Evolutionary conservation across 306 rosid genomes (phyloP).

Genomic region (Medicago truncatula): DNA sequence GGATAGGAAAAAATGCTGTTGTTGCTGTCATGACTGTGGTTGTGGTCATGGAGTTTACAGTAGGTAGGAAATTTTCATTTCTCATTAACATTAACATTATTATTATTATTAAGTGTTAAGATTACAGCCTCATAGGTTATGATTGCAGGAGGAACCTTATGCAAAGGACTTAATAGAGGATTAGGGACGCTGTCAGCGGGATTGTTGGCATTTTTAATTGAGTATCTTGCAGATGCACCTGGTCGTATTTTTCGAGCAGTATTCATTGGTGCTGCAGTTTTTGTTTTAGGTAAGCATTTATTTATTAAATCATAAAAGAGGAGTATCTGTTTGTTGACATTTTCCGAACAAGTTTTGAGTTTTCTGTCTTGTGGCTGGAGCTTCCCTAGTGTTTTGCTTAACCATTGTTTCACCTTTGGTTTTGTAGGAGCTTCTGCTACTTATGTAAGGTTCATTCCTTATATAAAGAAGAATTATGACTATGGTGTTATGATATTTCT

Average conservation of each 20-base stretch:
- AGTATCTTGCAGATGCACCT: constrained; percentile 60
- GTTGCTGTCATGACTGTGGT: constrained; percentile 98
- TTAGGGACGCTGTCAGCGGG: constrained; percentile 87
- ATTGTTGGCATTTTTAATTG: constrained; percentile 72
- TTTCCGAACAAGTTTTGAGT: neutral
- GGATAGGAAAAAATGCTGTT: constrained; percentile 72
- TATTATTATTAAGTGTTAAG: neutral
- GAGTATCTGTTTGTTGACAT: neutral
- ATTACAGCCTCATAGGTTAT: constrained; percentile 13
- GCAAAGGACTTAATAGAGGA: constrained; percentile 95
- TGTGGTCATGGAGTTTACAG: constrained; percentile 91
- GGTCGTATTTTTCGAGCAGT: constrained; percentile 60
- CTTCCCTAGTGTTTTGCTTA: neutral
- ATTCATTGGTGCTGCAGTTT: constrained; percentile 80
- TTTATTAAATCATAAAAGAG: neutral
- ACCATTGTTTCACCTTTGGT: neutral
- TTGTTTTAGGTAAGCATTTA: constrained; percentile 62
- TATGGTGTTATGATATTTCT: constrained; percentile 88
- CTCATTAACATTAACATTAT: constrained; percentile 7
- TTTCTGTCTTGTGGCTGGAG: neutral
- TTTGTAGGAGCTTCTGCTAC: constrained; percentile 80
- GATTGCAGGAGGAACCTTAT: constrained; percentile 78
- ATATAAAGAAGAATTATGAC: constrained; percentile 84
- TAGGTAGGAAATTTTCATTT: constrained; percentile 52
- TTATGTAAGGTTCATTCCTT: constrained; percentile 83